Evolutionary conservation across 2,329 filamentous ascomycete species (phyloP).

Genomic region (Leptodontidium sp.): DNA sequence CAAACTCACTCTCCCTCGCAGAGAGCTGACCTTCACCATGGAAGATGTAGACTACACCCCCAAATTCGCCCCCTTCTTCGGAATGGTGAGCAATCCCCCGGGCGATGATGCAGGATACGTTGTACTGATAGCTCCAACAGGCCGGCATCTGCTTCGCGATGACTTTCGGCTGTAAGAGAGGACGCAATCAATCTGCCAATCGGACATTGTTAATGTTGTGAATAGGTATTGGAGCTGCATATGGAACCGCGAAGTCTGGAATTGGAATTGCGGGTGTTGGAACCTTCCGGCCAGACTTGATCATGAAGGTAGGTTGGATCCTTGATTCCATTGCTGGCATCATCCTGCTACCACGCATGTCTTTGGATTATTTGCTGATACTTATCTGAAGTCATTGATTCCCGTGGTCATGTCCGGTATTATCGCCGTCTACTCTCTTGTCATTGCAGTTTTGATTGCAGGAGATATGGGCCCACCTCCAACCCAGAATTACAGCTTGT

Average conservation of each 20-base stretch:
- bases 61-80: conserved; percentile 87
- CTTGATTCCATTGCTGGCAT: background rate
- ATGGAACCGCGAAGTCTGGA: conserved; percentile 87
- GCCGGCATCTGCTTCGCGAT: conserved; percentile 82
- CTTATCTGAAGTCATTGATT: conserved; percentile 71
- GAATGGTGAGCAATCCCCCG: conserved; percentile 71
- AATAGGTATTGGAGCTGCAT: conserved; percentile 72
- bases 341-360: no score
- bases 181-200: conserved; percentile 36
- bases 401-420: conserved; percentile 99
- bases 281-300: conserved; percentile 84
- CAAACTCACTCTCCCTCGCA: conserved; percentile 24
- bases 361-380: conserved; percentile 10
- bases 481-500: conserved; percentile 77
- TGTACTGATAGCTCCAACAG: conserved; percentile 53
- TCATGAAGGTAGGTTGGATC: conserved; percentile 77
- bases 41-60: conserved; percentile 69
- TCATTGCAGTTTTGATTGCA: conserved; percentile 95
- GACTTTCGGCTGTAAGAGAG: conserved; percentile 79
- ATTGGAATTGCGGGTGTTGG: conserved; percentile 88
- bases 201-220: conserved; percentile 41
- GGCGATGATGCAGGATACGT: conserved; percentile 23
- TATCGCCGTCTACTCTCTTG: conserved; percentile 96
- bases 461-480: conserved; percentile 82
- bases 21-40: conserved; percentile 53